phyloP scores from a whole-genome alignment of 2,329 filamentous ascomycete species.

The Xylariales sp. region DNA sequence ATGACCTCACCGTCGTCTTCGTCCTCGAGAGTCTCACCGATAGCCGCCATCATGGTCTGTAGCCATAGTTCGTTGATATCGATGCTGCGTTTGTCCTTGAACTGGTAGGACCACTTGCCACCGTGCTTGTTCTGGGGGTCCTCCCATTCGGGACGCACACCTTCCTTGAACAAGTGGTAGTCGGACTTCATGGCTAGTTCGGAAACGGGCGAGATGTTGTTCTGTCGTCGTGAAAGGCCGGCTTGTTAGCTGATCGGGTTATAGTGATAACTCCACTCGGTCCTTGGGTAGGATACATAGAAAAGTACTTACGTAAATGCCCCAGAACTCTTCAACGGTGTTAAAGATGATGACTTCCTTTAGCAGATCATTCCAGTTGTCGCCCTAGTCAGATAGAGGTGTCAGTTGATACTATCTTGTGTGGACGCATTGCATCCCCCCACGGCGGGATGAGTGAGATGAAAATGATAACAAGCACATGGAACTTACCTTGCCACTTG shows the following conservation, averaged over 20 bases:
- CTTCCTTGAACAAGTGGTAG: slow-evolving; percentile 99
- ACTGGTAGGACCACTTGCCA: slow-evolving; percentile 98
- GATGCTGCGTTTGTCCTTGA: slow-evolving; percentile 93
- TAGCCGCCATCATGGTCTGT: slow-evolving; percentile 94
- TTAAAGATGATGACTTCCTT: slow-evolving; percentile 99
- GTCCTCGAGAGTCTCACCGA: slow-evolving; percentile 96
- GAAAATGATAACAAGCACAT: neutral
- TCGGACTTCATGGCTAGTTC: slow-evolving; percentile 97
- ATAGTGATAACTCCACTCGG: neutral
- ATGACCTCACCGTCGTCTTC: slow-evolving; percentile 97
- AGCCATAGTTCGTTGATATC: slow-evolving; percentile 97
- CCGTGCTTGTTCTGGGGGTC: slow-evolving; percentile 99
- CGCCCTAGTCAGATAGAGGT: slow-evolving; percentile 68
- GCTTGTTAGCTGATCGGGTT: slow-evolving; percentile 3
- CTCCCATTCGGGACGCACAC: slow-evolving; percentile 98
- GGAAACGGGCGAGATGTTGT: slow-evolving; percentile 97
- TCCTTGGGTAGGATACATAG: slow-evolving; percentile 3
- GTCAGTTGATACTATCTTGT: slow-evolving; percentile 30
- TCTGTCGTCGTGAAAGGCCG: slow-evolving; percentile 66
- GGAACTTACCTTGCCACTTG: slow-evolving; percentile 84
- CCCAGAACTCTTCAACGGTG: slow-evolving; percentile 99
- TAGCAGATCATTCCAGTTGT: slow-evolving; percentile 98
- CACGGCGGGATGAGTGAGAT: neutral
- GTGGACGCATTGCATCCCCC: neutral
- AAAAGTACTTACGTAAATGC: slow-evolving; percentile 84